These are phyloP conservation scores for Taiwanofungus camphoratus DNA, from an alignment of 1,284 basidiomycete genomes.

Conservation along the genomic window DNA sequence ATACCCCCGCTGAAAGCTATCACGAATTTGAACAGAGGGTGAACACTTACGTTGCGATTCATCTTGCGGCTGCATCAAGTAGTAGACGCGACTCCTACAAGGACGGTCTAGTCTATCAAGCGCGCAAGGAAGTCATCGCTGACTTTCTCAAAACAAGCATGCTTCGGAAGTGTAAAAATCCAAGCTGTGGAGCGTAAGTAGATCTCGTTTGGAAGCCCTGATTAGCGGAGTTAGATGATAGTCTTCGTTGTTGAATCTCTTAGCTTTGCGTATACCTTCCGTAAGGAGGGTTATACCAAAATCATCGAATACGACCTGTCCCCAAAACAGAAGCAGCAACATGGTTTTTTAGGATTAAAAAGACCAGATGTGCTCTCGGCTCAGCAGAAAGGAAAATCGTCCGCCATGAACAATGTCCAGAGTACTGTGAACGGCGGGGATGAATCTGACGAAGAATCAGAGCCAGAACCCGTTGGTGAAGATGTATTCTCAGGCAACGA, in stretches of 20 bases:
- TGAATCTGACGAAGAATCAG: constrained; percentile 46
- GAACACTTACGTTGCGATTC: constrained; percentile 66
- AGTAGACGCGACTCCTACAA: constrained; percentile 84
- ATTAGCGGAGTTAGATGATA: neutral
- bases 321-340: constrained; percentile 70
- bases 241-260: neutral
- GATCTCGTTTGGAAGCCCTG: constrained; percentile 1
- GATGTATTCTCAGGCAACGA: constrained; percentile 43
- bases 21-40: constrained; percentile 68
- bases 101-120: constrained; percentile 82
- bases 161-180: constrained; percentile 69
- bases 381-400: constrained; percentile 34
- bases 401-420: constrained; percentile 9
- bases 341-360: constrained; percentile 48
- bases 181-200: constrained; percentile 80
- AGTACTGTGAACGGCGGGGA: constrained; percentile 15
- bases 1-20: constrained; percentile 45
- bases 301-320: constrained; percentile 91
- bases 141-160: constrained; percentile 78
- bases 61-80: constrained; percentile 52
- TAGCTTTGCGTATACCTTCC: constrained; percentile 82
- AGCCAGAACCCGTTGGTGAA: constrained; percentile 36
- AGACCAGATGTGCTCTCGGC: constrained; percentile 69
- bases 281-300: constrained; percentile 93
- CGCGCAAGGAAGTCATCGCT: constrained; percentile 77